A percentile compares a stretch with the other conserved stretches of the same genome.
phyloP scores from a whole-genome alignment of 495 filamentous ascomycete genomes.

The Neurospora sp. region DNA sequence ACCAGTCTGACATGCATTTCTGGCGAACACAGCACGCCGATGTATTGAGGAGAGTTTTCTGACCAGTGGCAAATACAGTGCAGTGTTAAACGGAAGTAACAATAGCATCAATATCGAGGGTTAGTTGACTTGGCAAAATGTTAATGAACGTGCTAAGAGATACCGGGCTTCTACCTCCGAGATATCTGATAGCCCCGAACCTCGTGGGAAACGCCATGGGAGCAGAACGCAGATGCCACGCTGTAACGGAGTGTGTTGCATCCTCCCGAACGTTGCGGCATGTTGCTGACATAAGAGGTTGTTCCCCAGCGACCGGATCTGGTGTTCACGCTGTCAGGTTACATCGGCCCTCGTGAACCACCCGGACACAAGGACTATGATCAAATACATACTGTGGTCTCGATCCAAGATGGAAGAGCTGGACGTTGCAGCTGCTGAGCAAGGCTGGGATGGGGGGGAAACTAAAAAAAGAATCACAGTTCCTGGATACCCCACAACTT shows the following conservation, averaged over 20 bases:
- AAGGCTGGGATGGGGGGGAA: constrained; percentile 13
- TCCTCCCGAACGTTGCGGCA: neutral
- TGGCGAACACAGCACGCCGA: neutral
- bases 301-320: constrained; percentile 6
- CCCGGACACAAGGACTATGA: constrained; percentile 4
- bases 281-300: neutral
- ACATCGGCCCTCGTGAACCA: constrained; percentile 1
- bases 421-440: constrained; percentile 1
- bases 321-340: constrained; percentile 8
- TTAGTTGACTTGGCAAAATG: neutral
- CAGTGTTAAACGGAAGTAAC: neutral
- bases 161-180: neutral
- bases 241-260: neutral
- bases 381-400: constrained; percentile 6
- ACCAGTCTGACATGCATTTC: neutral
- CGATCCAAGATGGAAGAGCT: constrained; percentile 6
- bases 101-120: neutral
- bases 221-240: neutral
- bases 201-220: neutral
- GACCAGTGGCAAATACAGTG: neutral
- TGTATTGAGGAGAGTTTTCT: neutral
- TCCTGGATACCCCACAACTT: constrained; percentile 5
- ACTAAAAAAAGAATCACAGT: constrained; percentile 35
- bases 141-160: neutral
- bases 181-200: neutral